Base-by-base conservation (phyloP, 345 rosid genomes). In the Salix suchowensis region DNA sequence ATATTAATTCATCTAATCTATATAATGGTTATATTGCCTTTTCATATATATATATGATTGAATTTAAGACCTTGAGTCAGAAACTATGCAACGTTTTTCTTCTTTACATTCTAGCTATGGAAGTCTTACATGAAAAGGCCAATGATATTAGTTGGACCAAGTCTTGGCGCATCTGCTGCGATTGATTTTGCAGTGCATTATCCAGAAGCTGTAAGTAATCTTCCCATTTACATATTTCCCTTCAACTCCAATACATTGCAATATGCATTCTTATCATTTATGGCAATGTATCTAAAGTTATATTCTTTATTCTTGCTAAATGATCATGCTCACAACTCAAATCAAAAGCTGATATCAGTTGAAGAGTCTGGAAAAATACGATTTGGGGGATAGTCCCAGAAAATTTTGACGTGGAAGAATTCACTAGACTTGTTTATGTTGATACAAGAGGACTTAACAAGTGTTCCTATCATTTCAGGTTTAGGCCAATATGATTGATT, bases 101-200 rank as follows among this genome's bases (percentile, higher is more conserved):
- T 28, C 36, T 77, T 30, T 82, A 75, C 32, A 71, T 24, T 64
- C 34, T 83, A 93, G 99, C 80, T 96, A 76, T 96, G 98, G 98
- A 91, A 85, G 84, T 82, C 91, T 62, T 80, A 96, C 86, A 96
- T 93, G 72, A 82, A 81, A 81, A 88, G 84, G 86, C 98, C 97
- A 7, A 86, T 93, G 83, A 90, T 86, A 69, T 84, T 96, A 86
- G 93, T 93, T 72, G 97, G 98, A 58, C 94, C 99, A 13, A 93
- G 98, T 86, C 97, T 96, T 65, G 98, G 99, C 72, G 98, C 99
- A 81, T 97, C 98, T 74, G 87, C 91, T 23, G 99, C 94, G 58
- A 82, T 91, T 52, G 99, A 96, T 74, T 93, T 96, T 87, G 88
- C 94, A 0, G 83, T 86, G 60, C 86, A 85, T 74, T 86, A 96